Base-by-base conservation (phyloP, 2,329 filamentous ascomycete species). In the Capronia epimyces region DNA sequence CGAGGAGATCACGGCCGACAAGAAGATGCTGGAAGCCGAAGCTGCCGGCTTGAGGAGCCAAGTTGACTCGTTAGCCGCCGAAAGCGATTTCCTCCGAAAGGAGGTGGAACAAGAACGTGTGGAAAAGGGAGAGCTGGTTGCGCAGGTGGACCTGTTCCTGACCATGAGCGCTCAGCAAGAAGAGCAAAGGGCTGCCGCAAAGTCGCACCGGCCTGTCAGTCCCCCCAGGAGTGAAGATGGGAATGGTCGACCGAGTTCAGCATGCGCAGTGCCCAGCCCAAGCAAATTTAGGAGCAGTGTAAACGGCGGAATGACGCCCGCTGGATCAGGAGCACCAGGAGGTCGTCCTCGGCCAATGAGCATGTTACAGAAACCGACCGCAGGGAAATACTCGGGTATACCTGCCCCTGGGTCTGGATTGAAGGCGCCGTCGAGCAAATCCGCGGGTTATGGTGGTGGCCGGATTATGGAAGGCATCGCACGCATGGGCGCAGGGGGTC, bases 31-130 rank as follows among this genome's bases (percentile, higher is more conserved):
- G 32, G 81, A 84, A 48, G 87, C 87, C 16, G 82, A 87, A 61
- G 78, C 90, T 22, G 81, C 86, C 57, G 85, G 87, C 46, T 76
- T 95, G 9, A 81, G 84, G 61, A 82, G 85, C 4, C 84, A 93
- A 50, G 74, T 93, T 50, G 71, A 74, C 25, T 83, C 83, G 5
- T 75, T 93, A 39, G 81, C 84, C 65, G 72, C 76, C 3, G 86
- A 91, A 61, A 87, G 89, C 58, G 75, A 79, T 43, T 68, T 66
- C 2, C 78, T 88, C 69, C 72, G 82, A 2, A 69, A 77, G 34
- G 83, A 84, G 0, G 60, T 86, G 13, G 69, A 73, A 52, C 61
- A 65, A n/a, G 72, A 75, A 58, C 83, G 71, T 13, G 63, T 70
- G 13, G 71, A 74, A 50, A 74, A 74, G 56, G 71, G 71, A 12